A percentile compares a stretch with the other conserved stretches of the same genome.
phyloP scores from a whole-genome alignment of 805 yeast genomes.

The Lipomyces sp. region DNA sequence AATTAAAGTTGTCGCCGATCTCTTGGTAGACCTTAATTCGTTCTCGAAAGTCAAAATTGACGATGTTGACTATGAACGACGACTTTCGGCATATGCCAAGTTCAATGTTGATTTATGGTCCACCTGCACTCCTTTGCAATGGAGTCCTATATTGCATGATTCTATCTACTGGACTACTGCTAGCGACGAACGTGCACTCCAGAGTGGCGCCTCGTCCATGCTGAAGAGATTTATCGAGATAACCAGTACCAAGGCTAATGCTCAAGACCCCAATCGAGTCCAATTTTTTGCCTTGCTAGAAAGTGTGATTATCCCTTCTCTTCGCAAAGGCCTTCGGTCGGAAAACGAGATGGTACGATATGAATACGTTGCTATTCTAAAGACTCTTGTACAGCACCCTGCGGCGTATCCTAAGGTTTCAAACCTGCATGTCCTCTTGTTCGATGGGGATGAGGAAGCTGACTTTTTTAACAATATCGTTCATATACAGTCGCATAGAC shows the following conservation, averaged over 20 bases:
- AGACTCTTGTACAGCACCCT: constrained; percentile 60
- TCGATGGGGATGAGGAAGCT: constrained; percentile 77
- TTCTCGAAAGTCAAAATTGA: constrained; percentile 64
- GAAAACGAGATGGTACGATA: constrained; percentile 63
- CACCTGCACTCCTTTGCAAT: constrained; percentile 58
- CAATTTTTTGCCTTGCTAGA: constrained; percentile 47
- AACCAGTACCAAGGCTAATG: constrained; percentile 49
- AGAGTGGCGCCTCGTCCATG: constrained; percentile 73
- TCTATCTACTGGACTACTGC: constrained; percentile 74
- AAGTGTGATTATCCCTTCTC: constrained; percentile 62
- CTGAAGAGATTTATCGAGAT: constrained; percentile 68
- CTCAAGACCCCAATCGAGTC: constrained; percentile 47
- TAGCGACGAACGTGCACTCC: constrained; percentile 75
- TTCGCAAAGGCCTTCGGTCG: constrained; percentile 69
- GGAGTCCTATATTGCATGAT: constrained; percentile 78
- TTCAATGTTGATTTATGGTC: constrained; percentile 62
- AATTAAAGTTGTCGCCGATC: constrained; percentile 52
- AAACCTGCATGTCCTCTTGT: constrained; percentile 68
- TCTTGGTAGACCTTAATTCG: constrained; percentile 73
- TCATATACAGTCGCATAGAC: constrained; percentile 84
- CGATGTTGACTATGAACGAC: constrained; percentile 77
- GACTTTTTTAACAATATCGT: constrained; percentile 76
- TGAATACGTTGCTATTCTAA: constrained; percentile 72
- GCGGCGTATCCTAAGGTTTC: constrained; percentile 54
- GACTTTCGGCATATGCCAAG: constrained; percentile 67